Conservation (phyloP, 1,284 basidiomycete genomes). For the Moniliella sp. region DNA sequence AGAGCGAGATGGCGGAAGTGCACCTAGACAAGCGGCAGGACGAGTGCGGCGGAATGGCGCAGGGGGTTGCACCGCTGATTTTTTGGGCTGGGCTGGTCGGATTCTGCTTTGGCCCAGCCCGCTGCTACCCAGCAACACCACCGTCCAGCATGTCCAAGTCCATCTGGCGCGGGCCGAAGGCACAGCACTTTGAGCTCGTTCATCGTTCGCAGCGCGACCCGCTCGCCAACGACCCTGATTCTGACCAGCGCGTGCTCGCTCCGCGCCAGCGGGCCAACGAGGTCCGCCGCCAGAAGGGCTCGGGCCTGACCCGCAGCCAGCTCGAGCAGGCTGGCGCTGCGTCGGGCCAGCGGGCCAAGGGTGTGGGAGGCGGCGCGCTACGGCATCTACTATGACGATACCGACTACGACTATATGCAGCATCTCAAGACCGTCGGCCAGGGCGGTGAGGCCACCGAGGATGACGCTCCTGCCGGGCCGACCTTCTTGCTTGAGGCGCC, state of each 20-base stretch:
- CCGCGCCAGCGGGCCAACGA: slow-evolving; percentile 47
- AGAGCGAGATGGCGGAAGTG: no score
- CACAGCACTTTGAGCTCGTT: slow-evolving; percentile 84
- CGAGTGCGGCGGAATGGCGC: no score
- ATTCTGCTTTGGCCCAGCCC: no score
- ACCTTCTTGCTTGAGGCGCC: slow-evolving; percentile 9
- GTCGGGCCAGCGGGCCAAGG: slow-evolving; percentile 22
- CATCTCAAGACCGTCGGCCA: no score
- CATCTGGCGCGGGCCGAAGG: slow-evolving; percentile 65
- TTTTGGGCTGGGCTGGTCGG: no score
- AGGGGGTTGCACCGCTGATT: no score
- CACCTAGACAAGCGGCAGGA: no score
- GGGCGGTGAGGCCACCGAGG: slow-evolving; percentile 21
- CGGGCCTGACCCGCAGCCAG: slow-evolving; percentile 44
- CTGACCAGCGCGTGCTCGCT: slow-evolving; percentile 1
- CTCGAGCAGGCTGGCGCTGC: slow-evolving; percentile 6
- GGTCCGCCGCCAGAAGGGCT: slow-evolving; percentile 48
- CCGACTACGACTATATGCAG: slow-evolving; percentile 94
- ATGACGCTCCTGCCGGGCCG: slow-evolving; percentile 12
- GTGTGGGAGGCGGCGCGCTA: slow-evolving; percentile 69
- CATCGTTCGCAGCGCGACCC: slow-evolving; percentile 90
- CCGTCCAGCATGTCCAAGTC: slow-evolving; percentile 36
- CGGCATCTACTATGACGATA: slow-evolving; percentile 86
- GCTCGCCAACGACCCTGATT: slow-evolving; percentile 59
- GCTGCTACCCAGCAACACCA: no score